Evolutionary conservation across 768 basidiomycete genomes (phyloP), one percentile per base, ranked within the genome.

Genomic region (Phallus indusiatus): DNA sequence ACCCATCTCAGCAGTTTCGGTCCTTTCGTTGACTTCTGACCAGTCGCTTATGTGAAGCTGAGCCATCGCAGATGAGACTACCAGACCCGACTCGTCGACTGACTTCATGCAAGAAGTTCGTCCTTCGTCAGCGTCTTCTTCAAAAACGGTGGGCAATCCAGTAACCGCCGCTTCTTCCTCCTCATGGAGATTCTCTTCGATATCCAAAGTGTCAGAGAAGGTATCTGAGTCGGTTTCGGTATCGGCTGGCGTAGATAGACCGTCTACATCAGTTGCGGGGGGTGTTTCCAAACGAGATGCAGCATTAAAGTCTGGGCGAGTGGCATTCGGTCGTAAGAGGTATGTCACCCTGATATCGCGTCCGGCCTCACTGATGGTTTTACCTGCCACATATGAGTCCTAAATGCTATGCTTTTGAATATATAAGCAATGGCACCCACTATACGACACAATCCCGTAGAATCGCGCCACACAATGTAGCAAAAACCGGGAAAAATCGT

Each of bases 381-480:
- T 75, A 52, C 74, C 73, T 75, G 56, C 10, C 28, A 28, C 10
- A 53, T 12, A 60, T 5, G 18, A 42, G 34, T 14, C 12, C 3
- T 18, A 35, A n/a, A 21, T 17, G 18, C 21, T 33, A 35, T 34
- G 24, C 4, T 5, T 4, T 17, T 18, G 12, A 2, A 8, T 12
- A 20, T 47, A 6, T 16, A 20, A 46, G 42, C 12, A 37, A 28
- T 42, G 17, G 47, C 28, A 76, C 86, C 65, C 69, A 88, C 88
- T 91, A 75, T 84, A 92, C 72, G 86, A 87, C 65, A 91, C 84
- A 60, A 92, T 70, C 60, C 83, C 82, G 68, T 90, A 81, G 70
- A 85, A 91, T 37, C 89, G 76, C 47, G 88, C 88, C 60, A 86
- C 84, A 63, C 89, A 91, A 63, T 93, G 90, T 6, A 91, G 82